A percentile compares a stretch with the other conserved stretches of the same genome.
These are phyloP conservation scores for Fragilaria crotonensis DNA, from an alignment of 108 stramenopile genomes.

Conservation along the genomic window DNA sequence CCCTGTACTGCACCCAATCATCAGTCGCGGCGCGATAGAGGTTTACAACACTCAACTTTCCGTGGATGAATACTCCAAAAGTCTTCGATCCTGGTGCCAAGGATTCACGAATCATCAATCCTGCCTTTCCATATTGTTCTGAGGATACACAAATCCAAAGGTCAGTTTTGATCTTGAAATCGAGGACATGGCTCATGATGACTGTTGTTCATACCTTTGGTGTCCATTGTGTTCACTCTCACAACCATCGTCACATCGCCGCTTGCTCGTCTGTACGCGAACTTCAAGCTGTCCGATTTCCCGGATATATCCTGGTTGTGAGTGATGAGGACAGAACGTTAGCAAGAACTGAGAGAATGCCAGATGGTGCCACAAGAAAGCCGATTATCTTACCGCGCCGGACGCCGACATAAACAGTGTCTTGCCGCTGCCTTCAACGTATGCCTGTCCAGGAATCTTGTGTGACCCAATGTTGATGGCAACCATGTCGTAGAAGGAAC, in stretches of 20 bases:
- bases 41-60: not conserved
- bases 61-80: not conserved
- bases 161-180: not conserved
- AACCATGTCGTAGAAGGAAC: not conserved
- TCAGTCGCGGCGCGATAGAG: not conserved
- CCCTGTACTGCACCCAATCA: not conserved
- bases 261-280: not conserved
- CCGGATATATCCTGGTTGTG: no score
- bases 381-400: not conserved
- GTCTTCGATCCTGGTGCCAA: not conserved
- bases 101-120: slow-evolving; percentile 11
- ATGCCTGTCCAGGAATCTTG: not conserved
- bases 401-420: not conserved
- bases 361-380: no score
- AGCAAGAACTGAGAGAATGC: no score
- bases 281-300: not conserved
- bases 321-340: no score
- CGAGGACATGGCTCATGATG: no score
- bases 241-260: not conserved
- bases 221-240: not conserved
- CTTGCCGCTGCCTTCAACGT: not conserved
- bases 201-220: not conserved
- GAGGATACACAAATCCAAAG: not conserved
- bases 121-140: slow-evolving; percentile 1
- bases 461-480: not conserved